Base-by-base conservation (phyloP, 805 yeast genomes). In the Candida silvatica region DNA sequence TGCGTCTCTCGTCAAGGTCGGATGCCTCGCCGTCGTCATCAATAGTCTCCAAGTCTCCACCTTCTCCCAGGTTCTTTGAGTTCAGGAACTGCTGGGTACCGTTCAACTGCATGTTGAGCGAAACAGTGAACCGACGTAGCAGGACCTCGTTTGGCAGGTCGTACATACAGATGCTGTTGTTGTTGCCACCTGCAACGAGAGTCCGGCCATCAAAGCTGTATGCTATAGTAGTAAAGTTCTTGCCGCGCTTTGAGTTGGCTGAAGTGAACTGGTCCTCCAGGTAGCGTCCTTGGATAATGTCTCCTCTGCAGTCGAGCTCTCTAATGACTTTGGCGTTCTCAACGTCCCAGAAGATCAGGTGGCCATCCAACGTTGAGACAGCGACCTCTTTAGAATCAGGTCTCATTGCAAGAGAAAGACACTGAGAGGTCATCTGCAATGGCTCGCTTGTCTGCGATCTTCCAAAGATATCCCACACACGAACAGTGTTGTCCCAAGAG, bases 331-430 rank as follows among this genome's bases (percentile, higher is more conserved):
- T 77, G 9, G 86, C 95, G 32, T 69, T 68, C 49, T 80, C 92
- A 30, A 86, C 71, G 51, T 90, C 88, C 76, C 86, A 92, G 32
- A 86, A 73, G 2, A 82, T 60, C 14, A 92, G 66, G 54, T 84
- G 86, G 4, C 98, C 98, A 56, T 82, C 94, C 47, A 90, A 65
- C 0, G 97, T 81, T 15, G 90, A 69, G 1, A 84, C 94, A 0
- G 95, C 94, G 28, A 92, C 68, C 54, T 82, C 82, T 51, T 84
- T 81, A n/a, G 94, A 84, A 52, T 92, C 97, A 0, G 96, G 97
- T 51, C 95, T 71, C 71, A 90, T 73, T 0, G 87, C 72, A 26
- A 92, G 64, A 16, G 86, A 69, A 42, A 90, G 66, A 8, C 86
- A 95, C 55, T 92, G 98, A 25, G 88, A 74, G 37, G 70, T 75